A percentile compares a stretch with the other conserved stretches of the same genome.
Conservation (phyloP, 2,329 filamentous ascomycete genomes). For the Apiospora arundinis region DNA sequence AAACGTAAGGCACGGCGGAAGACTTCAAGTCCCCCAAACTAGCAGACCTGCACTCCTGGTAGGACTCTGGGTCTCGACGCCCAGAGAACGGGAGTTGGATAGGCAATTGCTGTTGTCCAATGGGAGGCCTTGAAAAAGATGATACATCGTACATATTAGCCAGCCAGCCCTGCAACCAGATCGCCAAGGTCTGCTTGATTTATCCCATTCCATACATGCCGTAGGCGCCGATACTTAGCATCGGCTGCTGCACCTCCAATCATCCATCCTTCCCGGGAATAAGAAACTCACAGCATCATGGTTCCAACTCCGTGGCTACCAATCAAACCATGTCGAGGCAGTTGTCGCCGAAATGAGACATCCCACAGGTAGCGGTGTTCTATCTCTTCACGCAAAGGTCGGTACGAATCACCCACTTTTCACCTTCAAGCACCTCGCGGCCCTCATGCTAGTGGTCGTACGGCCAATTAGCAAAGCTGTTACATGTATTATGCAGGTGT, state of each 20-base stretch:
- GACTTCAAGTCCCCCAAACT: neutral
- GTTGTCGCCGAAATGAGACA: neutral
- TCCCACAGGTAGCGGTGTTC: neutral
- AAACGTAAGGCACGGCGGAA: neutral
- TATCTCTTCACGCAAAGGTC: conserved; percentile 72
- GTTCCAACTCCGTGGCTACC: neutral
- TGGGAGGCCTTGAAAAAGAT: neutral
- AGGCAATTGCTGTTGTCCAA: neutral
- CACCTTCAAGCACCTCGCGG: conserved; percentile 75
- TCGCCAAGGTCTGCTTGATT: neutral
- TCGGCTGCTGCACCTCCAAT: neutral
- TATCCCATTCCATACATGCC: neutral
- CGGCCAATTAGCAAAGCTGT: too few species aligned
- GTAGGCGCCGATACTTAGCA: neutral
- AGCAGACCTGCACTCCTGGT: neutral
- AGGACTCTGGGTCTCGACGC: neutral
- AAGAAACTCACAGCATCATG: neutral
- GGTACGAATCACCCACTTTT: conserved; percentile 91
- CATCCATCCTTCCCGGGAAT: neutral
- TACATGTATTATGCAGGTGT: neutral
- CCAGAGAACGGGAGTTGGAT: neutral
- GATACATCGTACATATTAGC: conserved; percentile 2
- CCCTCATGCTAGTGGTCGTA: conserved; percentile 74
- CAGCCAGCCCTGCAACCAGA: conserved; percentile 8
- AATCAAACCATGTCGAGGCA: neutral